phyloP scores from a whole-genome alignment of 2,329 filamentous ascomycete species.

The Ascochyta lentis region DNA sequence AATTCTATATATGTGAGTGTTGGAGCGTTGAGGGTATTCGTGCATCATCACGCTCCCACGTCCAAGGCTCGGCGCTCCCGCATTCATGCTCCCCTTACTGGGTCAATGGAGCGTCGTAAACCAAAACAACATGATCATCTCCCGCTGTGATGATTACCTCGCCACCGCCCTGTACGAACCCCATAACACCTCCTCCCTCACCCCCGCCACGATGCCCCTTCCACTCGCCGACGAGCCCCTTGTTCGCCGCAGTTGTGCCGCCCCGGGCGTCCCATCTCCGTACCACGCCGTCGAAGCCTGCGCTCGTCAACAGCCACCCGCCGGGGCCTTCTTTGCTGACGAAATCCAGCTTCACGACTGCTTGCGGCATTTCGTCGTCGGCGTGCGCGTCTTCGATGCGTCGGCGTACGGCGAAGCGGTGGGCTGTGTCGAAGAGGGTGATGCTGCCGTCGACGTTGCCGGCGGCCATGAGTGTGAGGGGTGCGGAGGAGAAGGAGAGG shows the following conservation, averaged over 20 bases:
- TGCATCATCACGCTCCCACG: too few relatives aligned
- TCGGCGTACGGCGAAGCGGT: constrained; percentile 84
- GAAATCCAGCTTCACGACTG: constrained; percentile 93
- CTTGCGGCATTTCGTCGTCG: constrained; percentile 72
- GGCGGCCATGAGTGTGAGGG: constrained; percentile 66
- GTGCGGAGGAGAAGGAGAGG: constrained; percentile 68
- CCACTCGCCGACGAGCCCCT: constrained; percentile 84
- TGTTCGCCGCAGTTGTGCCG: constrained; percentile 69
- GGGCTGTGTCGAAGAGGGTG: constrained; percentile 83
- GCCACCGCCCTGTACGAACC: constrained; percentile 83
- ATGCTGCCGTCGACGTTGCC: constrained; percentile 74
- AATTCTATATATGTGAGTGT: too few relatives aligned
- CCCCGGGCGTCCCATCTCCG: constrained; percentile 83
- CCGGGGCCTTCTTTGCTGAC: constrained; percentile 58
- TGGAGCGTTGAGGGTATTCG: too few relatives aligned
- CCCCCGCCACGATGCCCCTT: constrained; percentile 84
- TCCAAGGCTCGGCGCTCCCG: too few relatives aligned
- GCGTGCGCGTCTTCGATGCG: constrained; percentile 84
- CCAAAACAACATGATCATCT: constrained; percentile 66
- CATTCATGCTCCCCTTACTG: neutral
- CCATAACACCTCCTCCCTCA: constrained; percentile 86
- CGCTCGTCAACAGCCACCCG: constrained; percentile 80
- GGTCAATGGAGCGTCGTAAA: constrained; percentile 34
- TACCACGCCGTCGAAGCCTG: constrained; percentile 91
- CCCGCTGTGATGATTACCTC: constrained; percentile 85